Evolutionary conservation across 768 basidiomycete species (phyloP), one percentile per base, ranked within the genome.

Genomic region (Cubamyces sp.): DNA sequence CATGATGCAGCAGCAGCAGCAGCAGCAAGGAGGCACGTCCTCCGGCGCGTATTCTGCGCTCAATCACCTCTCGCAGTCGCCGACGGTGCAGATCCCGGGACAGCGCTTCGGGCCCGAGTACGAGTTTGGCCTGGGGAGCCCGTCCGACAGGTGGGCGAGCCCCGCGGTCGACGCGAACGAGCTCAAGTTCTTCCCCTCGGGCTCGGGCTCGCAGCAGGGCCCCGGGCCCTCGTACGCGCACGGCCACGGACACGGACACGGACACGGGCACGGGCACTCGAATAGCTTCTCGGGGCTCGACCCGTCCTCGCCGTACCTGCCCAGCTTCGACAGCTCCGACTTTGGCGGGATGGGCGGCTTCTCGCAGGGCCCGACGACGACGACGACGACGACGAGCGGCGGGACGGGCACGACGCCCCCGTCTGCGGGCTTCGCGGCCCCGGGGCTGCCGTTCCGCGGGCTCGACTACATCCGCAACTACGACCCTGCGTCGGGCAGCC

Each of bases 391-490:
- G 12, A 6, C 30, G 4, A 26, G 21, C 5, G 54, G 57, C 16
- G 52, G 53, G 5, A 64, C 59, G 49, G 59, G 63, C 46, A 60
- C 63, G 58, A 69, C 74, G 47, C 65, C 65, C 19, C 62, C 65
- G 39, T 66, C 65, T 5, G 63, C 82, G 62, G 71, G 67, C 4
- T 92, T 92, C 71, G 78, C 87, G 64, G 84, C 85, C 9, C 80
- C 86, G 23, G 90, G 90, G 41, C 78, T 93, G n/a, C 92, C 91
- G 0, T 94, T 94, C 79, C 82, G 85, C 30, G 92, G 91, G 11
- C 79, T 94, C 34, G 92, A 94, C 67, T 94, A 84, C 68, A 87
- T 94, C 69, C 85, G 89, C 67, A 92, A 91, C 69, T 92, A 88
- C 71, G 80, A 79, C 66, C 81, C 85, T 53, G 81, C 60, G 15